Conservation (phyloP, 2,329 filamentous ascomycete genomes). For the Cryphonectria parasitica region DNA sequence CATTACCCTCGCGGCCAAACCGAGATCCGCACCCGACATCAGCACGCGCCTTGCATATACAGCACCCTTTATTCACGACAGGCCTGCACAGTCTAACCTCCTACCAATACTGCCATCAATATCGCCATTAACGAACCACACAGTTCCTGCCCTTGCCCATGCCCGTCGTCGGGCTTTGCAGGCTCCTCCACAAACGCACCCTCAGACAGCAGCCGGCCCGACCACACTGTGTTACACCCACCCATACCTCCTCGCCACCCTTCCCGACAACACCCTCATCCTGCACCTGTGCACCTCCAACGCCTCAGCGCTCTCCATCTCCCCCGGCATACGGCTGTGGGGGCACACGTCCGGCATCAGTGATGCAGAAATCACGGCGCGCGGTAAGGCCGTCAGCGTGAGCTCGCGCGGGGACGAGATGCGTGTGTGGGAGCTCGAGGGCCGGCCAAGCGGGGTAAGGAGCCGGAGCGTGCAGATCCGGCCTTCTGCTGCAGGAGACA, state of each 20-base stretch:
- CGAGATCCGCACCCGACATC: conserved; percentile 38
- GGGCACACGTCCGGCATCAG: conserved; percentile 91
- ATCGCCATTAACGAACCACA: background rate
- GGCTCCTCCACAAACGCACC: background rate
- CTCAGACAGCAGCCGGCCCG: conserved; percentile 48
- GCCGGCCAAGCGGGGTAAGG: conserved; percentile 50
- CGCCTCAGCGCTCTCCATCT: conserved; percentile 67
- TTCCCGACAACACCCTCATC: conserved; percentile 86
- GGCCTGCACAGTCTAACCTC: background rate
- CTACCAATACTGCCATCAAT: conserved; percentile 31
- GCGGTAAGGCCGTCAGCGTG: conserved; percentile 89
- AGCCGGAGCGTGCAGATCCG: conserved; percentile 57
- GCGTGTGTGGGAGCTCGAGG: conserved; percentile 88
- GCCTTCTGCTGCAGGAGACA: background rate
- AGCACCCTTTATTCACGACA: conserved; percentile 35
- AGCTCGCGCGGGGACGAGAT: conserved; percentile 78
- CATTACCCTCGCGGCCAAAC: conserved; percentile 44
- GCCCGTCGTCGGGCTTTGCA: background rate
- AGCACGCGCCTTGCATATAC: conserved; percentile 47
- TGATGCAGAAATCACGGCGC: conserved; percentile 79
- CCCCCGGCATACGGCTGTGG: conserved; percentile 77
- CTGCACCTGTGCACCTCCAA: conserved; percentile 81
- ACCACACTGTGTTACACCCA: conserved; percentile 72
- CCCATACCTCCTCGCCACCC: conserved; percentile 82
- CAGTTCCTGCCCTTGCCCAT: background rate